Conservation (phyloP, 139 green algal genomes). For the Coelastrella sp. region DNA sequence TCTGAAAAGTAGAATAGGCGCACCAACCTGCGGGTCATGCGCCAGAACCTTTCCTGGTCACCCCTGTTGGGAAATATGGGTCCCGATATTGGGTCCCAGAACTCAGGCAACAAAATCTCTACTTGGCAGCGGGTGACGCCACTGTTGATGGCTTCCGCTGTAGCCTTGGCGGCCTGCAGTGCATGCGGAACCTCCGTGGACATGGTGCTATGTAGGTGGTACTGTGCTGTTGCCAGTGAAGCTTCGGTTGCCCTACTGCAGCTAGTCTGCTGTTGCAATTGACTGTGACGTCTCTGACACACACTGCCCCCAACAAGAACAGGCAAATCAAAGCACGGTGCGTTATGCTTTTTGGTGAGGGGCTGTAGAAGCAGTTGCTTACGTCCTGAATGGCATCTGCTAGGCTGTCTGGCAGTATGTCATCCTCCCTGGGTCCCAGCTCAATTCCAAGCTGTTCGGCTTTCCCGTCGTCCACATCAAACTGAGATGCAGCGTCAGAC, state of each 20-base stretch:
- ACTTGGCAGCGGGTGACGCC: constrained; percentile 79
- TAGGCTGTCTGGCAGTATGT: constrained; percentile 83
- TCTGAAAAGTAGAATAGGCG: no score
- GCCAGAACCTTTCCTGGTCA: constrained; percentile 79
- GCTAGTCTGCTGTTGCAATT: neutral
- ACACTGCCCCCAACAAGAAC: neutral
- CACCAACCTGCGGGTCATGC: constrained; percentile 68
- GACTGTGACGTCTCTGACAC: neutral
- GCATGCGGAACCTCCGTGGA: no score
- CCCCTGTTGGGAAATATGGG: constrained; percentile 88
- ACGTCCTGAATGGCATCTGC: constrained; percentile 58
- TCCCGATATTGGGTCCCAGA: constrained; percentile 79
- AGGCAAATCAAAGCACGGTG: no score
- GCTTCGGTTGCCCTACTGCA: neutral
- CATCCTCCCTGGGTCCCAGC: constrained; percentile 40
- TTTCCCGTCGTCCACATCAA: constrained; percentile 34
- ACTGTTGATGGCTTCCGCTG: constrained; percentile 73
- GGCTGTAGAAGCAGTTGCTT: neutral
- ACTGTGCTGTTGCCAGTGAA: no score
- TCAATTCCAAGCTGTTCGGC: constrained; percentile 26
- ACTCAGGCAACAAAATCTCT: constrained; percentile 93
- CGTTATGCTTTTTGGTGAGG: no score
- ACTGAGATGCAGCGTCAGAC: constrained; percentile 4
- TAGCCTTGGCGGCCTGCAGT: constrained; percentile 54
- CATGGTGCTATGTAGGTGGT: no score